A percentile compares a stretch with the other conserved stretches of the same genome.
Conservation (phyloP, 1,284 basidiomycete species). For the Ceratorhiza oryzae-sativae region DNA sequence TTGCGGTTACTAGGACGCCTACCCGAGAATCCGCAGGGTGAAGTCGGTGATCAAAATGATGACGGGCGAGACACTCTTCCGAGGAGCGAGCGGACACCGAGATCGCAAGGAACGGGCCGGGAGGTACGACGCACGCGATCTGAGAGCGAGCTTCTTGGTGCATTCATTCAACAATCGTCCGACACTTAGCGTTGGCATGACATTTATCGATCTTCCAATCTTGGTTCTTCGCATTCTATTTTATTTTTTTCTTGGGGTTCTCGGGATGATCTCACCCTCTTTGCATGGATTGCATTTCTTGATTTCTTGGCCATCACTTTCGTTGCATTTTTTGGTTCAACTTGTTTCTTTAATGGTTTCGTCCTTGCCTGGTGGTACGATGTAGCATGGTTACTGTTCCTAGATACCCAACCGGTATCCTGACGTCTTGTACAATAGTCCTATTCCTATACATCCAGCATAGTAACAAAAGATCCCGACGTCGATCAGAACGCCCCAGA, state of each 20-base stretch:
- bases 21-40: constrained; percentile 8
- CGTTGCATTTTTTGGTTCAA: constrained; percentile 14
- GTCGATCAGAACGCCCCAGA: constrained; percentile 12
- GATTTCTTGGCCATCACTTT: constrained; percentile 25
- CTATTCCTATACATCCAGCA: background rate
- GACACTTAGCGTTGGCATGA: constrained; percentile 20
- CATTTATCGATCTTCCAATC: background rate
- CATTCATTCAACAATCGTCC: constrained; percentile 1
- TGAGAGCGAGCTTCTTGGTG: background rate
- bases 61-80: background rate
- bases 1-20: constrained; percentile 35
- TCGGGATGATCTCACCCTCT: background rate
- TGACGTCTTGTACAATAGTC: background rate
- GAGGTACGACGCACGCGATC: constrained; percentile 26
- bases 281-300: background rate
- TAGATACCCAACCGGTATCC: background rate
- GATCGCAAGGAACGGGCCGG: background rate
- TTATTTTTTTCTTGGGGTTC: background rate
- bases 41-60: background rate
- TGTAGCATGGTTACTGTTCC: constrained; percentile 35
- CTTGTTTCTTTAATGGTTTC: background rate
- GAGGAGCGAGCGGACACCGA: background rate
- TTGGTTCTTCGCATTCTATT: background rate
- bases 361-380: background rate
- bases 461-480: constrained; percentile 10